Percentiles rank a stretch among this genome's conserved stretches.
These are phyloP conservation scores for Colletotrichum gigasporum DNA, from an alignment of 2,329 filamentous ascomycete genomes.

Conservation along the genomic window DNA sequence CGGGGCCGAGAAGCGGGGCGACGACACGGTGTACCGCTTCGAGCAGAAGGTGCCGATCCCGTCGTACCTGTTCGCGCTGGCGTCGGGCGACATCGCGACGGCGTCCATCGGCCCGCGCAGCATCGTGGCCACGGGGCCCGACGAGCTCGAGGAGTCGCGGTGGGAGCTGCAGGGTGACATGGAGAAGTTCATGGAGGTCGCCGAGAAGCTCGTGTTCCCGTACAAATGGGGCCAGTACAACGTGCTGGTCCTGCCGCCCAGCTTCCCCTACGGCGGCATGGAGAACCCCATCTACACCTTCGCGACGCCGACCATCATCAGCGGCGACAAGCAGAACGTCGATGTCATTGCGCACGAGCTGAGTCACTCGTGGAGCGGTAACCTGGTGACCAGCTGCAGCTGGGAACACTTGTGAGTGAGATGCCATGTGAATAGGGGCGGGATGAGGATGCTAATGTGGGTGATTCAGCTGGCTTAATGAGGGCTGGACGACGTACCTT, in stretches of 20 bases:
- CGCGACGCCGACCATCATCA: slow-evolving; percentile 93
- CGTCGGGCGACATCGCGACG: slow-evolving; percentile 83
- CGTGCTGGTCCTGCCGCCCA: slow-evolving; percentile 87
- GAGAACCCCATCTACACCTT: slow-evolving; percentile 96
- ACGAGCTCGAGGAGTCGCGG: slow-evolving; percentile 83
- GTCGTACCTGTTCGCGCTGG: slow-evolving; percentile 93
- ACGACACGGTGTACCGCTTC: slow-evolving; percentile 80
- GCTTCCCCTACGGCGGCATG: slow-evolving; percentile 90
- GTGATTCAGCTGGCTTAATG: slow-evolving; percentile 68
- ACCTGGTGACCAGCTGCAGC: slow-evolving; percentile 79
- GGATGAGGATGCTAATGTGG: background rate
- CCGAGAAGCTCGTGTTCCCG: slow-evolving; percentile 83
- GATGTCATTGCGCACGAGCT: slow-evolving; percentile 94
- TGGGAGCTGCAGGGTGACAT: slow-evolving; percentile 94
- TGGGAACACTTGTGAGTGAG: slow-evolving; percentile 79
- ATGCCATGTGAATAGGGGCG: too few species aligned
- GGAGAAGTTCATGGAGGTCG: slow-evolving; percentile 89
- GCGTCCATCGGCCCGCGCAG: slow-evolving; percentile 90
- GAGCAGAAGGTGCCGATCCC: slow-evolving; percentile 93
- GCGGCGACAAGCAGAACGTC: slow-evolving; percentile 88
- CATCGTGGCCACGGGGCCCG: slow-evolving; percentile 85
- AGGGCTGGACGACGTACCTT: slow-evolving; percentile 94
- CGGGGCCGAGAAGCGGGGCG: slow-evolving; percentile 59
- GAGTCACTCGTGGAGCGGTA: slow-evolving; percentile 86
- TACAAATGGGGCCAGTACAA: slow-evolving; percentile 98